Conservation (phyloP, 257 asterid species). For the Fraxinus cuspidata region DNA sequence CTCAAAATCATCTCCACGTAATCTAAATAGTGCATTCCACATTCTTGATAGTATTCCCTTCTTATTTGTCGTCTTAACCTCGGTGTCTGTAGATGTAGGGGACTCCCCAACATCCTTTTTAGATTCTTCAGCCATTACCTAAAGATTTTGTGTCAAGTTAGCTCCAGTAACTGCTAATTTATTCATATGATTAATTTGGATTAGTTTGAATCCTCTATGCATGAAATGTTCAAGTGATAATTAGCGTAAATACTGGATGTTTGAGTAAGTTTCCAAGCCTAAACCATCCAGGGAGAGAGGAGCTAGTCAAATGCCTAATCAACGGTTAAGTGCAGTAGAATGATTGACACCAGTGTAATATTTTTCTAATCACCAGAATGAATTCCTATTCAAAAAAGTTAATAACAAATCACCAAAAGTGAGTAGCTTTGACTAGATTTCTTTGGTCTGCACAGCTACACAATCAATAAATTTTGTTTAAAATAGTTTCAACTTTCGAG, state of each 20-base stretch:
- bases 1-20: conserved; percentile 75
- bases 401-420: not conserved
- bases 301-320: not conserved
- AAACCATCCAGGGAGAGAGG: not conserved
- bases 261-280: not conserved
- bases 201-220: not conserved
- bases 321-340: not conserved
- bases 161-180: not conserved
- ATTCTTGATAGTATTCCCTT: conserved; percentile 71
- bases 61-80: conserved; percentile 48
- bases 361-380: not conserved
- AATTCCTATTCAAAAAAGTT: not conserved
- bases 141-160: not conserved
- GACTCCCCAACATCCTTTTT: conserved; percentile 54
- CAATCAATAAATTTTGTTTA: no score
- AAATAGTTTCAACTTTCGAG: not conserved
- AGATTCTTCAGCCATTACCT: conserved; percentile 66
- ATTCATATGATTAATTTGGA: not conserved
- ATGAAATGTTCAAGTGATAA: not conserved
- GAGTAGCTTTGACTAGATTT: not conserved
- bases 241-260: not conserved
- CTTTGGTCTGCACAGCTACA: not conserved
- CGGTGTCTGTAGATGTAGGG: conserved; percentile 42
- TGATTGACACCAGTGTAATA: not conserved
- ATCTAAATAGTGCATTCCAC: conserved; percentile 70